Base-by-base conservation (phyloP, 2,329 filamentous ascomycete species). In the Cytospora piceae region DNA sequence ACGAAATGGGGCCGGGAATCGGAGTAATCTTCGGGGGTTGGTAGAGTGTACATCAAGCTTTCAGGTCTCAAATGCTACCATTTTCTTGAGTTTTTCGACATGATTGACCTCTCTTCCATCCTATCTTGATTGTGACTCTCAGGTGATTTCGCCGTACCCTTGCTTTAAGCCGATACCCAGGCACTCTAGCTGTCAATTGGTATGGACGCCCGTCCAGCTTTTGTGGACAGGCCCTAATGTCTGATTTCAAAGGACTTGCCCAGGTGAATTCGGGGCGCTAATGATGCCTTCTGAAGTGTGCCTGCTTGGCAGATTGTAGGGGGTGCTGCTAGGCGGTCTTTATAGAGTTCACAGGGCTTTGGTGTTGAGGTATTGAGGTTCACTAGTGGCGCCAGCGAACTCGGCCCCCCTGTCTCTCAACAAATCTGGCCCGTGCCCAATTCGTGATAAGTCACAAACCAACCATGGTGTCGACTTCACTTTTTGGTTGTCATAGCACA, bases 31-130 rank as follows among this genome's bases (percentile, higher is more conserved):
- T 29, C 71, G 72, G 69, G 70, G 72, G 72, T 73, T 72, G 74
- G 74, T 78, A 78, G 76, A 78, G 76, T 78, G 77, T 78, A 78
- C 74, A 77, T 77, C 75, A 77, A 75, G 72, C 65, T 72, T 76
- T 73, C 74, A 68, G 61, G 65, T 70, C 64, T 65, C 65, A 67
- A 34, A 67, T 62, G 55, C 53, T 58, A 69, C 65, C 65, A 64
- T 67, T 67, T 65, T 60, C 64, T 66, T 57, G 31, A 31, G 52
- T 49, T 49, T 49, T 49, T 49, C 11, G 46, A 49, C 46, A 49
- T 24, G 46, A 24, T 49, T 42, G 20, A 15, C 8, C 20, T 49
- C 3, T 5, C n/a, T 24, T 24, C 11, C n/a, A 12, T 49, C 46
- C 46, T 49, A 24, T 7, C 7, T 3, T 24, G 39, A 24, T 14